Evolutionary conservation across 805 yeast genomes (phyloP), one percentile per base, ranked within the genome.

Genomic region (Nakazawaea ernobii): DNA sequence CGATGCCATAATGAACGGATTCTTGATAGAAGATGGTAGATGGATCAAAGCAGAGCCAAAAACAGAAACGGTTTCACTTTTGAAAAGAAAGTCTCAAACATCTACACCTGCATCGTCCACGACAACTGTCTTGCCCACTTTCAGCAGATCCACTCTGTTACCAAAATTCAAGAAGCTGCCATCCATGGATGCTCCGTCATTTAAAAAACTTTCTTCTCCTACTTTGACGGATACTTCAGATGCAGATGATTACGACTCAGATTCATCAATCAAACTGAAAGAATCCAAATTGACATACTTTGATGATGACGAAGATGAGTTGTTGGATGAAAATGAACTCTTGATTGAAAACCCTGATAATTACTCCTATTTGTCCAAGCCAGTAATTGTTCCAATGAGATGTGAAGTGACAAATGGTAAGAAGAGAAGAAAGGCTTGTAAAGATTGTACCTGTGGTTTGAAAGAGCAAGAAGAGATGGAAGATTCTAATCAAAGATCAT

Each of bases 391-490:
- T 29, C 92, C 94, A 13, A 71, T 75, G 42, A 72, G 75, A 54
- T 81, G 88, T 60, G 78, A 75, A 53, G 59, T 66, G 49, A 44
- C 37, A 39, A 70, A 60, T 41, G 81, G 80, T 33, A 77, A 75
- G 55, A 78, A 75, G 67, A 77, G 96, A 62, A 80, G 92, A 70
- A 89, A 83, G 68, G 99, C 99, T 0, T 94, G 99, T 71, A 94
- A 91, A 68, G 97, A 94, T 67, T 94, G 99, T 67, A 85, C 97
- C 0, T 94, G 99, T 71, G 99, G 99, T 6, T 74, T 94, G 53
- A 90, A 86, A 57, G 99, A 94, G 63, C 66, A 76, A 45, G 97
- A 94, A 68, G 91, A 85, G 50, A 70, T 67, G 45, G 88, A 80
- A 74, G 80, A 58, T 50, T 60, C 48, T 54, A 60, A 58, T 55